These are phyloP conservation scores for Toxoplasma gondii DNA, from an alignment of 169 alveolate species.

Conservation along the genomic window DNA sequence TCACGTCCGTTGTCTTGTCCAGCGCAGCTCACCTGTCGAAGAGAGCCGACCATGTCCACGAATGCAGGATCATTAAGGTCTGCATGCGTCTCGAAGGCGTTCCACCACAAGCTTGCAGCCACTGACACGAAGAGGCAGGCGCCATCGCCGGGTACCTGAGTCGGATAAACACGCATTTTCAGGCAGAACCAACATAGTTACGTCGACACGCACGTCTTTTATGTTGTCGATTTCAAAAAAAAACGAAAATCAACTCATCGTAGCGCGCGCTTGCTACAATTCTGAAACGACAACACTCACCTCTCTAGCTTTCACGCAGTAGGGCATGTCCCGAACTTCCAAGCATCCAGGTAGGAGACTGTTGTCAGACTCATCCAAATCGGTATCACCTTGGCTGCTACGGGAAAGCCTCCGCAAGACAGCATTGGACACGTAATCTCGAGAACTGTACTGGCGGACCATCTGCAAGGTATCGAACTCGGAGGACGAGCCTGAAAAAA, in stretches of 20 bases:
- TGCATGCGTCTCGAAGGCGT: neutral
- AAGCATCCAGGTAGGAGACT: neutral
- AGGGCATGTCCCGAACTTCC: slow-evolving; percentile 15
- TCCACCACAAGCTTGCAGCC: slow-evolving; percentile 33
- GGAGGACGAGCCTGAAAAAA: neutral
- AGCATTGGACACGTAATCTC: neutral
- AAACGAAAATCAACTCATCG: neutral
- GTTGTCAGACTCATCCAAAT: neutral
- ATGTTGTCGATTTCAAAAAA: too few relatives aligned
- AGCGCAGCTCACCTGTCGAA: slow-evolving; percentile 34
- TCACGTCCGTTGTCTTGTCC: neutral
- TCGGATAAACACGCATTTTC: neutral
- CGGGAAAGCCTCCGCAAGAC: neutral
- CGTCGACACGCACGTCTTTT: too few relatives aligned
- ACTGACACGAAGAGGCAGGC: slow-evolving; percentile 44
- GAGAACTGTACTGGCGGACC: neutral
- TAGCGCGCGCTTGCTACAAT: neutral
- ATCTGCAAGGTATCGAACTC: neutral
- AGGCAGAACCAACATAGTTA: too few relatives aligned
- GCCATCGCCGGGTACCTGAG: slow-evolving; percentile 50
- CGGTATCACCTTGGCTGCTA: neutral
- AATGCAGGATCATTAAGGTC: neutral
- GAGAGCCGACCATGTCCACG: neutral
- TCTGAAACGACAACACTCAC: neutral
- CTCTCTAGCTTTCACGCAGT: neutral